Percentiles rank a stretch among this genome's conserved stretches.
Conservation (phyloP, 2,329 filamentous ascomycete genomes). For the Xylariaceae sp. region DNA sequence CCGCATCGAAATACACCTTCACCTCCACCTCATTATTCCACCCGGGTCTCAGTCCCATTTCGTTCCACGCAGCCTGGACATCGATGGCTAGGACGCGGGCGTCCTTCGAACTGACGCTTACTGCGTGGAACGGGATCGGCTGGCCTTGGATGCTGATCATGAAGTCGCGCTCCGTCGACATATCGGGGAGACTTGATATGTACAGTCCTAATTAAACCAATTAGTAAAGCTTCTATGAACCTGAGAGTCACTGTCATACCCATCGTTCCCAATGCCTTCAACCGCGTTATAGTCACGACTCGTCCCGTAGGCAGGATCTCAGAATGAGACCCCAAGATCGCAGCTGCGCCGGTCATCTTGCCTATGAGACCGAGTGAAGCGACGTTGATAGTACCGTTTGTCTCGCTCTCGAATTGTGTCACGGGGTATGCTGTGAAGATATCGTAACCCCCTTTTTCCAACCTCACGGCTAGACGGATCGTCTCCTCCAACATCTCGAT, state of each 20-base stretch:
- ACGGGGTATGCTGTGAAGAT: constrained; percentile 72
- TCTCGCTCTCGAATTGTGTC: constrained; percentile 47
- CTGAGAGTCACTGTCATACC: constrained; percentile 41
- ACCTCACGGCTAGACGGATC: constrained; percentile 55
- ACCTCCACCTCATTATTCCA: constrained; percentile 79
- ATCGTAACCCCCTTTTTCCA: constrained; percentile 68
- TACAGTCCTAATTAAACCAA: constrained; percentile 57
- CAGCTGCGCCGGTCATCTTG: constrained; percentile 87
- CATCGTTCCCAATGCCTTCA: constrained; percentile 75
- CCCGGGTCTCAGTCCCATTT: constrained; percentile 61
- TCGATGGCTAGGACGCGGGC: constrained; percentile 69
- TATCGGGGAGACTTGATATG: constrained; percentile 60
- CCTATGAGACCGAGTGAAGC: constrained; percentile 72
- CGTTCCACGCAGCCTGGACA: constrained; percentile 68
- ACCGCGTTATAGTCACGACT: constrained; percentile 58
- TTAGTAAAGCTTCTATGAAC: constrained; percentile 10
- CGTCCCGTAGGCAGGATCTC: constrained; percentile 51
- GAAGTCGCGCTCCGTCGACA: constrained; percentile 59
- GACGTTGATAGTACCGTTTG: constrained; percentile 43
- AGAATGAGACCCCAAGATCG: constrained; percentile 60
- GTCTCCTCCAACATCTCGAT: constrained; percentile 46
- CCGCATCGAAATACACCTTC: constrained; percentile 51
- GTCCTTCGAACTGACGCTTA: constrained; percentile 50
- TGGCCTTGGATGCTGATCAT: constrained; percentile 69
- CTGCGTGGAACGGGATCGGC: constrained; percentile 62